These are phyloP conservation scores for Diaporthe longicolla DNA, from an alignment of 2,329 filamentous ascomycete species.

Conservation along the genomic window DNA sequence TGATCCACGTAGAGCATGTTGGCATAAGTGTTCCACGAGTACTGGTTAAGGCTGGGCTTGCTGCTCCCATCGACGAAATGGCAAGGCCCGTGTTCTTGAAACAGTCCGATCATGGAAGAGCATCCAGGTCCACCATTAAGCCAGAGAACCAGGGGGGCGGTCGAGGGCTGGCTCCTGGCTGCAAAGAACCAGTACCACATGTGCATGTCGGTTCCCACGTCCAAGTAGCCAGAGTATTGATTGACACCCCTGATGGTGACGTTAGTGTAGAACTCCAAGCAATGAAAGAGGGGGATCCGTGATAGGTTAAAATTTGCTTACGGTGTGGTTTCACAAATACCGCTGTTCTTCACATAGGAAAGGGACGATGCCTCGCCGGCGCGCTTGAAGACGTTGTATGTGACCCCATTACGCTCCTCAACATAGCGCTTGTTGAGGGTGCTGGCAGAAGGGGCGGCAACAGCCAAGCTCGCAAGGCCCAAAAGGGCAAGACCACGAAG, in stretches of 20 bases:
- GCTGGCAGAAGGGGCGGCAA: slow-evolving; percentile 35
- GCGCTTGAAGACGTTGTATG: slow-evolving; percentile 63
- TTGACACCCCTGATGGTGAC: slow-evolving; percentile 55
- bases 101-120: slow-evolving; percentile 57
- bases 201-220: slow-evolving; percentile 49
- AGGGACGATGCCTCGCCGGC: slow-evolving; percentile 59
- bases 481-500: slow-evolving; percentile 34
- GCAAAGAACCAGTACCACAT: slow-evolving; percentile 52
- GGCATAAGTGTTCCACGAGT: slow-evolving; percentile 58
- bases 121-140: slow-evolving; percentile 59
- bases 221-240: slow-evolving; percentile 66
- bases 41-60: slow-evolving; percentile 58
- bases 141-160: slow-evolving; percentile 54
- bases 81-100: slow-evolving; percentile 61
- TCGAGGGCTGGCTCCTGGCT: slow-evolving; percentile 50
- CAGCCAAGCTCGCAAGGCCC: slow-evolving; percentile 37
- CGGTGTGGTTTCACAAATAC: slow-evolving; percentile 65
- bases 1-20: slow-evolving; percentile 60
- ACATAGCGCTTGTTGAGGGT: slow-evolving; percentile 40
- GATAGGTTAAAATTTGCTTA: too few relatives aligned
- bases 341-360: slow-evolving; percentile 64
- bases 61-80: slow-evolving; percentile 55
- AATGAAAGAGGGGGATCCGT: too few relatives aligned
- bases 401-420: slow-evolving; percentile 43
- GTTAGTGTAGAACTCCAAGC: too few relatives aligned